Evolutionary conservation across 371 early-diverging fungal species (phyloP).

Genomic region (Nematocida sp.): DNA sequence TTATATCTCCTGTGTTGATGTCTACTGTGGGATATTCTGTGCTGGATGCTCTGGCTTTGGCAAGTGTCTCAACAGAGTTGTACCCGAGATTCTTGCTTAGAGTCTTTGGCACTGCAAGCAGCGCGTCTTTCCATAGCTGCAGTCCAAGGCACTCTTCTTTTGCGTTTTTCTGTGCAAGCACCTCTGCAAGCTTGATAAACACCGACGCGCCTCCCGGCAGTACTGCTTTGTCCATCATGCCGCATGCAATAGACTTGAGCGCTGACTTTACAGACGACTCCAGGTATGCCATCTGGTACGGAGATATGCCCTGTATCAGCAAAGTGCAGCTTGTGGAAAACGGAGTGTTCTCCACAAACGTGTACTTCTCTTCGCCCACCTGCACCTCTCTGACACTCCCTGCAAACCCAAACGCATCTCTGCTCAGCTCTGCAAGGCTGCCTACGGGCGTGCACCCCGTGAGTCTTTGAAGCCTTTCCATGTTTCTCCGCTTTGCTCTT

Average conservation of each 20-base stretch:
- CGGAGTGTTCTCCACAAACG: conserved; percentile 89
- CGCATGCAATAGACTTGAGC: conserved; percentile 72
- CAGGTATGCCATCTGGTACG: conserved; percentile 84
- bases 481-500: conserved; percentile 96
- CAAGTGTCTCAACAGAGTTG: conserved; percentile 88
- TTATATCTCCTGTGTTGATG: conserved; percentile 69
- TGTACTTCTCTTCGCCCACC: conserved; percentile 95
- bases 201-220: conserved; percentile 92
- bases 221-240: conserved; percentile 79
- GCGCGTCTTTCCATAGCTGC: conserved; percentile 68
- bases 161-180: conserved; percentile 20
- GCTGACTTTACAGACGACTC: conserved; percentile 94
- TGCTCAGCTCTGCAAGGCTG: conserved; percentile 83
- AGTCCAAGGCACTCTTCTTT: conserved; percentile 20
- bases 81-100: conserved; percentile 87
- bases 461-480: conserved; percentile 92
- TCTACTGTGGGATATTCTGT: conserved; percentile 9
- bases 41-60: conserved; percentile 68
- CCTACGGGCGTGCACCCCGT: conserved; percentile 94
- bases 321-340: conserved; percentile 76
- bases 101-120: conserved; percentile 85
- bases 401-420: conserved; percentile 80
- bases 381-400: conserved; percentile 87
- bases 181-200: conserved; percentile 69
- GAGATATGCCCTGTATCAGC: conserved; percentile 87